Evolutionary conservation across 441 rosid species (phyloP), one percentile per base, ranked within the genome.

Genomic region (Adansonia gregorii): DNA sequence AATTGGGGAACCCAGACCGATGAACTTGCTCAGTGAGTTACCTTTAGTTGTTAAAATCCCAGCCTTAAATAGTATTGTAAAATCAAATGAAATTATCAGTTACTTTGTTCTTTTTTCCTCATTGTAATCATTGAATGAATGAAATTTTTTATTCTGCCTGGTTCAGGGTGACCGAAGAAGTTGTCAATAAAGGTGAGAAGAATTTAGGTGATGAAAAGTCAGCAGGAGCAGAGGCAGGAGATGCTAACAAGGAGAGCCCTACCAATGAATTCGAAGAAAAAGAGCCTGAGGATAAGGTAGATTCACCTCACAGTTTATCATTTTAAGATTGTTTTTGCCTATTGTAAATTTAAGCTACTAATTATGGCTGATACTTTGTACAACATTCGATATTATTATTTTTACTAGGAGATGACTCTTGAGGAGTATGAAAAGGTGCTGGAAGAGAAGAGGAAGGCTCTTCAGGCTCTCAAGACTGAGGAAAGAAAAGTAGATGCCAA

Each of bases 361-460:
- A 54, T 46, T 3, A 20, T 55, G 64, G 14, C 8, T n/a, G 17
- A 39, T 55, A 10, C 24, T 39, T 4, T 72, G 65, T 39, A 8
- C 17, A 72, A 35, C n/a, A 1, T 41, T n/a, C 10, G n/a, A 8
- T 17, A 35, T 56, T 19, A 4, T 19, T 10, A 31, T 72, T 19
- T 35, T 17, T 45, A 19, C 41, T 73, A 94, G 99, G 93, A 94
- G 81, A 95, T 95, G 99, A 94, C 98, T 1, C 56, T 94, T 78
- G 98, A 92, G 67, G 98, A 94, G 88, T 94, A 96, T 81, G 92
- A 94, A 88, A 93, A 93, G 75, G 84, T 96, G 46, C 89, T 76
- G 54, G 98, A 91, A 61, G 67, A 61, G 67, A 61, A 61, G 43
- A 61, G 67, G 43, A 61, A 61, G 67, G 43, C 67, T 27, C 82